Percentiles rank a stretch among this genome's conserved stretches.
phyloP scores from a whole-genome alignment of 2,329 filamentous ascomycete genomes.

The Parafenestella ontariensis region DNA sequence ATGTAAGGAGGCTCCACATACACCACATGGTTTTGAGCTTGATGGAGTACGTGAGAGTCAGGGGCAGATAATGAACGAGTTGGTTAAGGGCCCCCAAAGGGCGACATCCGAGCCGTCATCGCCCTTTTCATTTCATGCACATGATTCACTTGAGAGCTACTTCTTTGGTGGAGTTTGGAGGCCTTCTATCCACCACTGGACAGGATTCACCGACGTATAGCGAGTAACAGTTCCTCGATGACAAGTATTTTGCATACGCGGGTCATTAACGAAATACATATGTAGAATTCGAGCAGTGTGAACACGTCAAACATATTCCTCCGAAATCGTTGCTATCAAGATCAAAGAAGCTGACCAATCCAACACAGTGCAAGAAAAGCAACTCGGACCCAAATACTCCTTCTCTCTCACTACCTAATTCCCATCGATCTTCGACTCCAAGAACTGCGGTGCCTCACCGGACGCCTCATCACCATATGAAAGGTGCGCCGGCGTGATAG shows the following conservation, averaged over 20 bases:
- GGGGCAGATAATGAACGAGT: not conserved
- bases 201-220: not conserved
- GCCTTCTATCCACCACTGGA: not conserved
- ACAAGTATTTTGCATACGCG: not conserved
- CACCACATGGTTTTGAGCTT: no score
- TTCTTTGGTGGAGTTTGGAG: not conserved
- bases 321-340: no score
- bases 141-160: not conserved
- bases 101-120: not conserved
- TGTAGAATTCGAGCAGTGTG: no score
- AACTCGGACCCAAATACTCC: not conserved
- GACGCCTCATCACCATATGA: conserved; percentile 38
- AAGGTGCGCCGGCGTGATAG: conserved; percentile 43
- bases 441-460: conserved; percentile 34
- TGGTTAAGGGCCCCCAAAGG: not conserved
- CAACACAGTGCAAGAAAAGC: no score
- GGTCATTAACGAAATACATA: no score
- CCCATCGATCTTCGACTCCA: conserved; percentile 27
- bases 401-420: not conserved
- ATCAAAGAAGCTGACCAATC: no score
- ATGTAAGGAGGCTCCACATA: no score
- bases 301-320: no score
- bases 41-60: no score
- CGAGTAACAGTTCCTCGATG: not conserved
- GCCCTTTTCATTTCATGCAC: not conserved